Evolutionary conservation across 2,329 filamentous ascomycete species (phyloP), one percentile per base, ranked within the genome.

Genomic region (Exophiala bonariae): DNA sequence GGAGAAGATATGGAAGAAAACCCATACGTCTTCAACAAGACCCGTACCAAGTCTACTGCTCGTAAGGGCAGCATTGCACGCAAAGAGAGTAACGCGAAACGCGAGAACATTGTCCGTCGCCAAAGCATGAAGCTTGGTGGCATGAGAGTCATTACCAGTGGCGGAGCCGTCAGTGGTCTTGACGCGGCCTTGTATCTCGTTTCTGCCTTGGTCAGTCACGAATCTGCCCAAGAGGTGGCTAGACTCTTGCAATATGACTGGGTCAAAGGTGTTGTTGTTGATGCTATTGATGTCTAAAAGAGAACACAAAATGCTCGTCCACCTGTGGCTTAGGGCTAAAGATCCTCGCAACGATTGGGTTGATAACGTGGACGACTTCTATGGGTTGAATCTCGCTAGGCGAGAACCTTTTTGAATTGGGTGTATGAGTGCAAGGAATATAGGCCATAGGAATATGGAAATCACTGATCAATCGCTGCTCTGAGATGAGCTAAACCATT

Each of bases 141-240:
- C 16, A 71, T 84, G 66, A 71, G 88, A 56, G 84, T 95, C 57
- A 83, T 96, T 62, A 95, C 89, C 55, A 80, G 81, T 57, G 87
- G 87, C 58, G 89, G 89, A 56, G 77, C 89, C 59, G 86, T 83
- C 65, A 83, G 86, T 69, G 89, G 89, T 65, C 75, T 95, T 45
- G 89, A 95, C 75, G 89, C 89, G 45, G 78, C 85, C 59, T 73
- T 95, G 72, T 93, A 95, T 74, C 77, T 95, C 65, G 84, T 95
- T 67, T 87, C 85, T 68, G 87, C 89, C 58, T 72, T 95, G 67
- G 87, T 92, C 40, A 86, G 83, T 51, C 82, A 89, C 62, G 86
- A 87, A 44, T 78, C 83, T 50, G 88, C 89, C 54, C 79, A 82
- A 49, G 86, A 92, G 71, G 83, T 88, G 57, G 85, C 86, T 63